phyloP scores from a whole-genome alignment of 2,329 filamentous ascomycete species.

The Thielaviopsis populi region DNA sequence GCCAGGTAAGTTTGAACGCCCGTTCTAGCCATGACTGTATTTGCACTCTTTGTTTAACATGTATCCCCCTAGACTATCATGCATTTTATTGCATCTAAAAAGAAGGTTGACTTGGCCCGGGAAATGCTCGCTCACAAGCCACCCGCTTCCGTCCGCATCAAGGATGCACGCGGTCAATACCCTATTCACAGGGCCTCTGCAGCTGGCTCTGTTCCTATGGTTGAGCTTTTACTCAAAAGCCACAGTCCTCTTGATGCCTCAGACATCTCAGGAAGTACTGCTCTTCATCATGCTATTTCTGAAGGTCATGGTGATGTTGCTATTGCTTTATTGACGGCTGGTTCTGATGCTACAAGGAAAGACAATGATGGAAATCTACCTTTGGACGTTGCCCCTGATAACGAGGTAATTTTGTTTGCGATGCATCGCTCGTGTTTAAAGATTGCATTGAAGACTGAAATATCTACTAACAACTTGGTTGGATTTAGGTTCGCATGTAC shows the following conservation, averaged over 20 bases:
- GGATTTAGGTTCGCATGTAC: conserved; percentile 51
- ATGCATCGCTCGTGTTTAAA: not conserved
- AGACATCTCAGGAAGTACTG: conserved; percentile 70
- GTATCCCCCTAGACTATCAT: conserved; percentile 52
- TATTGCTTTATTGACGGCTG: conserved; percentile 64
- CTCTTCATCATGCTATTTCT: conserved; percentile 74
- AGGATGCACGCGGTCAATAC: conserved; percentile 78
- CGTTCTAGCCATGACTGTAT: not conserved
- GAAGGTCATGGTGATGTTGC: conserved; percentile 74
- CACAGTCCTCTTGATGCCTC: conserved; percentile 69
- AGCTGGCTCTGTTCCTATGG: conserved; percentile 74
- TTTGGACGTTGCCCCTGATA: conserved; percentile 73
- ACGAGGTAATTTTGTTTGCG: conserved; percentile 41
- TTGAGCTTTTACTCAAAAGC: conserved; percentile 62
- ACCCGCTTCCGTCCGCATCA: conserved; percentile 59
- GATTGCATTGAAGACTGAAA: not conserved
- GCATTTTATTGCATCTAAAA: conserved; percentile 84
- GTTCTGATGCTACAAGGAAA: conserved; percentile 66
- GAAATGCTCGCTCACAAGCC: conserved; percentile 57
- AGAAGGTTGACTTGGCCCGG: conserved; percentile 66
- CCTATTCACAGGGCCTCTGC: conserved; percentile 85
- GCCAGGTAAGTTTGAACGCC: conserved; percentile 35
- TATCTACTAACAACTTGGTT: not conserved
- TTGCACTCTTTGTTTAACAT: not conserved
- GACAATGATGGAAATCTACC: conserved; percentile 56